A percentile compares a stretch with the other conserved stretches of the same genome.
Evolutionary conservation across 768 basidiomycete genomes (phyloP).

Genomic region (Boletus vermiculosoides): DNA sequence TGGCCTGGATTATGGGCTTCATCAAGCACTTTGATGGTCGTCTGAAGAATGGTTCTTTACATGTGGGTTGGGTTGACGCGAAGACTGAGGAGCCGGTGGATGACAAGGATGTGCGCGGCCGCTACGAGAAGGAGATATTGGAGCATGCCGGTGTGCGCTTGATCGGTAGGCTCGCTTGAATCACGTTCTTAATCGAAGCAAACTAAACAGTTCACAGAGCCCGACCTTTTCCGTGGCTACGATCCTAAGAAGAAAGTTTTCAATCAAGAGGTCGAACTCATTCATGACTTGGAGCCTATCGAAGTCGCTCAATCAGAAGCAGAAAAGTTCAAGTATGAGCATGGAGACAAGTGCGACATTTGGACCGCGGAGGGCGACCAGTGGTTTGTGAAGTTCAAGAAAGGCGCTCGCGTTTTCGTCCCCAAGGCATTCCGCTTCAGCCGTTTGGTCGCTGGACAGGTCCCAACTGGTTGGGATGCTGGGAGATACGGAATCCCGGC

Average conservation of each 20-base stretch:
- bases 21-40: constrained; percentile 99
- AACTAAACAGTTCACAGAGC: constrained; percentile 55
- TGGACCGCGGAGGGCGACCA: constrained; percentile 92
- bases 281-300: constrained; percentile 94
- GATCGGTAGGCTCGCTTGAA: constrained; percentile 63
- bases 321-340: constrained; percentile 92
- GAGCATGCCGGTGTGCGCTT: constrained; percentile 89
- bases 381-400: constrained; percentile 99
- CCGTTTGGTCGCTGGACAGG: constrained; percentile 91
- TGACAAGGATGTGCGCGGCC: constrained; percentile 93
- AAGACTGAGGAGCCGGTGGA: constrained; percentile 93
- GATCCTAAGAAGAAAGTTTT: constrained; percentile 97
- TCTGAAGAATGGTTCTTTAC: constrained; percentile 85
- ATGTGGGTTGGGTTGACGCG: constrained; percentile 98
- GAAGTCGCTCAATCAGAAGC: constrained; percentile 92
- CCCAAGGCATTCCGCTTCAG: constrained; percentile 96
- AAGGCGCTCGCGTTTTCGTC: constrained; percentile 87
- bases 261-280: constrained; percentile 95
- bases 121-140: constrained; percentile 93
- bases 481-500: constrained; percentile 95
- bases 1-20: constrained; percentile 99
- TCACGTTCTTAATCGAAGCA: not conserved
- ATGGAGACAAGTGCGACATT: constrained; percentile 93
- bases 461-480: constrained; percentile 97
- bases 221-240: constrained; percentile 96